These are phyloP conservation scores for Aspergillus neoniger DNA, from an alignment of 2,329 filamentous ascomycete genomes.

Conservation along the genomic window DNA sequence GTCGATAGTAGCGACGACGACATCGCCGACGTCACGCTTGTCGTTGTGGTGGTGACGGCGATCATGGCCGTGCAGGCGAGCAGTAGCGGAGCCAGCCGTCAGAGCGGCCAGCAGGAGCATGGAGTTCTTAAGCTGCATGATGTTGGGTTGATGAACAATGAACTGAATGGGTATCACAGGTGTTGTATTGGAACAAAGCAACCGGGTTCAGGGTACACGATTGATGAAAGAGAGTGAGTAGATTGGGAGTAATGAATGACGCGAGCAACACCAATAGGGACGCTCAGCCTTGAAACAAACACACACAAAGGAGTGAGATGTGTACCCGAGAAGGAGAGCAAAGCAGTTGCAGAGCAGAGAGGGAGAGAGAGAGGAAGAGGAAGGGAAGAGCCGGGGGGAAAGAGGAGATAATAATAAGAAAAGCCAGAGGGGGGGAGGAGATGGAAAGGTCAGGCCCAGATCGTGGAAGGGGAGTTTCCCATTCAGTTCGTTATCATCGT, in stretches of 20 bases:
- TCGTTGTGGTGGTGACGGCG: conserved; percentile 39
- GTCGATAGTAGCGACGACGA: conserved; percentile 37
- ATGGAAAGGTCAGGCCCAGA: background rate
- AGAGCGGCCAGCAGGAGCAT: conserved; percentile 39
- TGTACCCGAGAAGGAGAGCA: conserved; percentile 14
- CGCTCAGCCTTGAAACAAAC: conserved; percentile 15
- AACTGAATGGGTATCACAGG: conserved; percentile 9
- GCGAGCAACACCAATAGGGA: conserved; percentile 13
- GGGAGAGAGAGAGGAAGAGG: conserved; percentile 9
- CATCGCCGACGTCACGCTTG: conserved; percentile 37
- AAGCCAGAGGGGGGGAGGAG: conserved; percentile 1
- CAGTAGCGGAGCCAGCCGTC: conserved; percentile 39
- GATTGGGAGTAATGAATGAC: conserved; percentile 19
- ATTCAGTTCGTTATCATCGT: background rate
- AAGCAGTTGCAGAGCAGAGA: conserved; percentile 1
- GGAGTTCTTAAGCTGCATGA: conserved; percentile 44
- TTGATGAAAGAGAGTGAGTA: conserved; percentile 13
- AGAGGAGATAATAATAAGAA: conserved; percentile 9
- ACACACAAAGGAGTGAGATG: conserved; percentile 21
- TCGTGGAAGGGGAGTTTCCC: background rate
- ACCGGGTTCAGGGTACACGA: conserved; percentile 8
- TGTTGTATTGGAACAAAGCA: background rate
- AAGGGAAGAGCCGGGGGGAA: conserved; percentile 5
- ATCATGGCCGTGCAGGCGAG: conserved; percentile 42
- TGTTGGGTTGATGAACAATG: conserved; percentile 11